A percentile compares a stretch with the other conserved stretches of the same genome.
Evolutionary conservation across 129 eudicot genomes (phyloP).

Genomic region (Artemisia annua): DNA sequence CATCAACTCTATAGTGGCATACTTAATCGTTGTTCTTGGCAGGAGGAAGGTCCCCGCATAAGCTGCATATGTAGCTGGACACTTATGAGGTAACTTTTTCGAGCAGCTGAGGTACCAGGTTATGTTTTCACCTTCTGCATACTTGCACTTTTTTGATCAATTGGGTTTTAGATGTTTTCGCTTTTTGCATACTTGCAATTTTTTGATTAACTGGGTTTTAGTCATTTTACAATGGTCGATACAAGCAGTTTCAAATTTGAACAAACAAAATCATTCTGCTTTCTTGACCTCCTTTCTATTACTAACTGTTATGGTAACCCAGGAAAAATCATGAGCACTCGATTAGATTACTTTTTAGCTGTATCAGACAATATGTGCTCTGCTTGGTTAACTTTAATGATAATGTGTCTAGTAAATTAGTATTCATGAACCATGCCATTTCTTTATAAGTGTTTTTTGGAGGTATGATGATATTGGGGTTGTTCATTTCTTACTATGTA

Average conservation of each 20-base stretch:
- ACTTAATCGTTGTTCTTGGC: slow-evolving; percentile 12
- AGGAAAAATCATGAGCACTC: too few species aligned
- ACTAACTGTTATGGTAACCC: too few species aligned
- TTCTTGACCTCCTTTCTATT: slow-evolving; percentile 14
- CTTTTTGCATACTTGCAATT: slow-evolving; percentile 13
- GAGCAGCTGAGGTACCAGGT: slow-evolving; percentile 1
- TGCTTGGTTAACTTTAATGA: slow-evolving; percentile 6
- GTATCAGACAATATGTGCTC: slow-evolving; percentile 1
- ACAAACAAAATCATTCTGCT: not conserved
- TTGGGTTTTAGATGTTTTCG: slow-evolving; percentile 1
- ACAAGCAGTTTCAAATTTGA: not conserved
- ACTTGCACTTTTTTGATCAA: slow-evolving; percentile 7
- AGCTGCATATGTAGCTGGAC: slow-evolving; percentile 9
- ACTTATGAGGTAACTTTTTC: slow-evolving; percentile 16
- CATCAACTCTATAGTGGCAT: slow-evolving; percentile 5
- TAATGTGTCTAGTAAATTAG: not conserved
- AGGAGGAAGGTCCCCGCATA: slow-evolving; percentile 3
- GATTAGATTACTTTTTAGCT: not conserved
- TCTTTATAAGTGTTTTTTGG: not conserved
- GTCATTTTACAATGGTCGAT: not conserved
- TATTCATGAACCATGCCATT: not conserved
- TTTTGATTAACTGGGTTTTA: not conserved
- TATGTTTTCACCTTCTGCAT: slow-evolving; percentile 17
- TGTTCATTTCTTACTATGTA: too few species aligned
- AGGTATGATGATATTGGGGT: not conserved